Base-by-base conservation (phyloP, 495 filamentous ascomycete genomes). In the Aspergillus nanangensis region DNA sequence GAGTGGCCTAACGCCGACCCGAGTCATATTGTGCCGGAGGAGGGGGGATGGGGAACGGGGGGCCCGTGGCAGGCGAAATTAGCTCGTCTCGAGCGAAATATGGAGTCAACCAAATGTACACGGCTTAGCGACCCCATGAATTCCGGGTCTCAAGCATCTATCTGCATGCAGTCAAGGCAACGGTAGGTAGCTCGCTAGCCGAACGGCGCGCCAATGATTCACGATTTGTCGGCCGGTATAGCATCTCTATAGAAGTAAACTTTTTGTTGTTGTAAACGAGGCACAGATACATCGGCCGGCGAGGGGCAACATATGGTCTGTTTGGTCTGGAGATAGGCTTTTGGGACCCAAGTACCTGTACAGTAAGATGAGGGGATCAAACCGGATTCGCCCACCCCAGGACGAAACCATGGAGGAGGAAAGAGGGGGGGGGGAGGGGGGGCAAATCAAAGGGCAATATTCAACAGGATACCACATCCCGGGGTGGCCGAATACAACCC, bases 401-500 rank as follows among this genome's bases (percentile, higher is more conserved):
- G 39, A 42, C 18, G 21, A 38, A 14, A 27, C 22, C 33, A 38
- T 35, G 33, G n/a, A n/a, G 14, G 2, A 21, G 33, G 29, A 10
- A 15, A 33, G 33, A 18, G 17, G 10, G 43, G 21, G 29, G 39
- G n/a, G 25, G 11, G 11, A 11, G 11, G 25, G 11, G 25, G 24
- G 23, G 5, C 39, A 15, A 42, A 35, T 35, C 41, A 44, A 18
- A 4, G 17, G n/a, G n/a, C n/a, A n/a, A 3, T 5, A 31, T 5
- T 8, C 37, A 22, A 19, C 13, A 10, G 2, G 37, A 39, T 39
- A 38, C 33, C 21, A 24, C 35, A 34, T 23, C 20, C 39, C 38
- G 44, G 40, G 44, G 17, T 18, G 18, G 22, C 38, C 50, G 44
- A 40, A 47, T 47, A 40, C 34, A 14, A 52, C 50, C 33, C n/a